Evolutionary conservation across 1,284 basidiomycete genomes (phyloP), one percentile per base, ranked within the genome.

Genomic region (Malassezia dermatis): DNA sequence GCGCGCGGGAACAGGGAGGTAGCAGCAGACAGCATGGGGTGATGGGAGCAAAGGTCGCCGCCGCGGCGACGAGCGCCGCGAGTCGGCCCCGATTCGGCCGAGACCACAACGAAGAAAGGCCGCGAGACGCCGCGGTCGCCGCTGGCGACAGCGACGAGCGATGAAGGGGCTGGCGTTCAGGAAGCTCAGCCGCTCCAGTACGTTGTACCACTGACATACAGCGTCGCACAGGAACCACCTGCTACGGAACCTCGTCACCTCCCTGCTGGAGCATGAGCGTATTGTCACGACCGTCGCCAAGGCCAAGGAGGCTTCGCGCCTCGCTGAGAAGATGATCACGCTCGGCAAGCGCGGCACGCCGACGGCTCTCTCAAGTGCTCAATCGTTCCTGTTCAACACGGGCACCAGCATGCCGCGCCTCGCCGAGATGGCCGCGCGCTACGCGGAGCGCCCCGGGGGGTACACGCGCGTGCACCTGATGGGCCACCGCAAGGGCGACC

Each of bases 221-320:
- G 53, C 55, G 1, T 58, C 54, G 34, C 54, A 60, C 37, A 12
- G 57, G 17, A 55, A 55, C 15, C 57, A 55, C 21, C 19, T 59
- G 24, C 53, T 59, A 3, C 40, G 56, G 63, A 96, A 96, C 76
- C 78, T 98, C 51, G 93, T 99, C 65, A 88, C 89, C 17, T 91
- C 90, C 13, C 81, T 98, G 44, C 82, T 99, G 58, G 83, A 95
- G 73, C 90, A 98, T 77, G 89, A 96, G 74, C 86, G 89, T 71
- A 93, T 99, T 75, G 86, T 86, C 75, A 98, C 94, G 5, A 99
- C 94, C 0, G 78, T 95, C 26, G 86, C 94, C 21, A 98, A 98
- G 76, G 94, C 94, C 1, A 86, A 87, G 74, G 90, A 95, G 72
- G 80, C 90, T 4, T 88, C 88, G 10, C 82, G 88, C 62, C 78